These are phyloP conservation scores for Fusarium sp. DNA, from an alignment of 2,329 filamentous ascomycete genomes.

Conservation along the genomic window DNA sequence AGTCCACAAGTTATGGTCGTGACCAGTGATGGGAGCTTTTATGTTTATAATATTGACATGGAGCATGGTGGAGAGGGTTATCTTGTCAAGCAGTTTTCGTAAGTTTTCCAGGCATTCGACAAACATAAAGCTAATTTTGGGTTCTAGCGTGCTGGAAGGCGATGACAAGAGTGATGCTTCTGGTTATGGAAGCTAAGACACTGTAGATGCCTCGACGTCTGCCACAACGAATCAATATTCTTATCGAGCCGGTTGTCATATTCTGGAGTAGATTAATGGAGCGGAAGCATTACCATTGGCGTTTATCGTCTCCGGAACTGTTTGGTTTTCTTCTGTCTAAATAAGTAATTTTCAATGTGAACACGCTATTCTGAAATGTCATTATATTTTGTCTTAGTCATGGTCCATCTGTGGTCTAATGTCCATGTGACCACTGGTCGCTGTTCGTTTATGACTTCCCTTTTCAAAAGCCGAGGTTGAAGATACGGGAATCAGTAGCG, in stretches of 20 bases:
- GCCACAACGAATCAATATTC: neutral
- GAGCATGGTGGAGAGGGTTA: constrained; percentile 94
- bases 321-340: neutral
- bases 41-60: constrained; percentile 95
- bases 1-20: constrained; percentile 98
- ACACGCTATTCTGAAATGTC: constrained; percentile 20
- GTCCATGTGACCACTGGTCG: neutral
- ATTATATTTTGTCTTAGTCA: constrained; percentile 6
- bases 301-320: constrained; percentile 21
- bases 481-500: neutral
- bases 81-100: constrained; percentile 93
- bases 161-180: constrained; percentile 68
- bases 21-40: constrained; percentile 94
- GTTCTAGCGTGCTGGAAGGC: constrained; percentile 64
- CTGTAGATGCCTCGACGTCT: neutral
- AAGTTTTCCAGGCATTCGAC: constrained; percentile 56
- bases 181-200: constrained; percentile 54
- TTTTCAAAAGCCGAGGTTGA: neutral
- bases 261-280: constrained; percentile 8
- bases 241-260: neutral
- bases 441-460: neutral
- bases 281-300: constrained; percentile 31
- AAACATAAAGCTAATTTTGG: constrained; percentile 3
- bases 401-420: neutral
- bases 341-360: constrained; percentile 4